A percentile compares a stretch with the other conserved stretches of the same genome.
phyloP scores from a whole-genome alignment of 2,329 filamentous ascomycete species.

The Botrytis porri region DNA sequence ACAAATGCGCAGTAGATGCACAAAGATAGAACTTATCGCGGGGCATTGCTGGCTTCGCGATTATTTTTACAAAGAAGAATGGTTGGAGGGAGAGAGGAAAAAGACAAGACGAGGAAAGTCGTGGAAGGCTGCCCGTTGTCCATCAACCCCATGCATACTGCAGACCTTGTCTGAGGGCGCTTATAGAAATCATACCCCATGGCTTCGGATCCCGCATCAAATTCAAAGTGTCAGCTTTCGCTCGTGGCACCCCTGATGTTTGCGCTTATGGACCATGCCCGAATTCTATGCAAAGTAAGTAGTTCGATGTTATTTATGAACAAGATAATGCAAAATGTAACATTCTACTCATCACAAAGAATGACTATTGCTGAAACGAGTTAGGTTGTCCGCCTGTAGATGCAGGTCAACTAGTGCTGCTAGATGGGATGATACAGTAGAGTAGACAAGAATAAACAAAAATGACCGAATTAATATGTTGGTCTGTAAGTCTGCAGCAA shows the following conservation, averaged over 20 bases:
- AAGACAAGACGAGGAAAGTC: slow-evolving; percentile 10
- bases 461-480: slow-evolving; percentile 14
- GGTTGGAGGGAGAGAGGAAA: slow-evolving; percentile 21
- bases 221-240: slow-evolving; percentile 18
- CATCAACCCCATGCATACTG: slow-evolving; percentile 18
- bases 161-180: slow-evolving; percentile 22
- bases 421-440: slow-evolving; percentile 4
- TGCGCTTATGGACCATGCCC: slow-evolving; percentile 19
- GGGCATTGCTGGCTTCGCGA: slow-evolving; percentile 36
- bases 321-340: slow-evolving; percentile 17
- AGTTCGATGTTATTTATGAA: slow-evolving; percentile 20
- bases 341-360: slow-evolving; percentile 12
- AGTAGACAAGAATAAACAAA: slow-evolving; percentile 17
- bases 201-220: slow-evolving; percentile 19
- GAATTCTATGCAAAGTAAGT: slow-evolving; percentile 13
- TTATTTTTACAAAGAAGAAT: slow-evolving; percentile 29
- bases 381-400: slow-evolving; percentile 16
- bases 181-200: slow-evolving; percentile 20
- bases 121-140: slow-evolving; percentile 18
- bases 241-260: slow-evolving; percentile 22
- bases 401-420: slow-evolving; percentile 15
- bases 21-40: slow-evolving; percentile 37
- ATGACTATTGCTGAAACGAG: slow-evolving; percentile 5
- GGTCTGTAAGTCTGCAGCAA: slow-evolving; percentile 9
- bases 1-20: slow-evolving; percentile 33